These are phyloP conservation scores for Stephania cephalantha DNA, from an alignment of 164 flowering plant genomes.

Conservation along the genomic window DNA sequence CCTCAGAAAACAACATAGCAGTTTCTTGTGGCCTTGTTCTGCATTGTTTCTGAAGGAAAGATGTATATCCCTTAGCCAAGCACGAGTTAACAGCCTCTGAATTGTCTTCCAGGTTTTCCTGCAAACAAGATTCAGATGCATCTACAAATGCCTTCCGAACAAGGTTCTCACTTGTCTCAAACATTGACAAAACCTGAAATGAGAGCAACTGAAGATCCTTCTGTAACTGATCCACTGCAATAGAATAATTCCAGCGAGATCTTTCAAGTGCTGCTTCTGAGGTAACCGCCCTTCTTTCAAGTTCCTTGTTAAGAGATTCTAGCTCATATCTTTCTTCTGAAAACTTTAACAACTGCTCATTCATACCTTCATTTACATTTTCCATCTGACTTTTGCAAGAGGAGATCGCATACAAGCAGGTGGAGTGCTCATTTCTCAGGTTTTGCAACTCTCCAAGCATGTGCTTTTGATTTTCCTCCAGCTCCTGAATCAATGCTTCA, in stretches of 20 bases:
- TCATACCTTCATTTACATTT: conserved; percentile 53
- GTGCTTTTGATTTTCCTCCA: conserved; percentile 92
- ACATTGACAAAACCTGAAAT: conserved; percentile 86
- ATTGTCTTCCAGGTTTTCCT: conserved; percentile 21
- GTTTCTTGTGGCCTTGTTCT: conserved; percentile 1
- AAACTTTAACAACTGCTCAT: conserved; percentile 44
- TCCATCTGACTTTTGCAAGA: conserved; percentile 69
- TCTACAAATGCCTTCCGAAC: conserved; percentile 61
- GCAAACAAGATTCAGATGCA: conserved; percentile 30
- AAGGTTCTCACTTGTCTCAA: conserved; percentile 82
- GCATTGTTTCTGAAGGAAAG: conserved; percentile 13
- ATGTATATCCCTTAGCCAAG: conserved; percentile 11
- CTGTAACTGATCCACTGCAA: conserved; percentile 76
- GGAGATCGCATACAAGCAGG: conserved; percentile 62
- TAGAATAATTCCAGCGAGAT: conserved; percentile 78
- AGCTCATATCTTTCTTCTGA: conserved; percentile 49
- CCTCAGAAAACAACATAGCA: not conserved
- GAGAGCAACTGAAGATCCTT: conserved; percentile 91
- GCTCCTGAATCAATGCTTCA: conserved; percentile 85
- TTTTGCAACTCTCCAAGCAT: conserved; percentile 76
- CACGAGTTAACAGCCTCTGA: conserved; percentile 16
- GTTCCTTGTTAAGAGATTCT: conserved; percentile 60
- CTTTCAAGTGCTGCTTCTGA: conserved; percentile 80
- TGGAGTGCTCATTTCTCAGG: conserved; percentile 75
- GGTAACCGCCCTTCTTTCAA: conserved; percentile 64